These are phyloP conservation scores for Coprinopsis cinerea DNA, from an alignment of 768 basidiomycete species.

Conservation along the genomic window DNA sequence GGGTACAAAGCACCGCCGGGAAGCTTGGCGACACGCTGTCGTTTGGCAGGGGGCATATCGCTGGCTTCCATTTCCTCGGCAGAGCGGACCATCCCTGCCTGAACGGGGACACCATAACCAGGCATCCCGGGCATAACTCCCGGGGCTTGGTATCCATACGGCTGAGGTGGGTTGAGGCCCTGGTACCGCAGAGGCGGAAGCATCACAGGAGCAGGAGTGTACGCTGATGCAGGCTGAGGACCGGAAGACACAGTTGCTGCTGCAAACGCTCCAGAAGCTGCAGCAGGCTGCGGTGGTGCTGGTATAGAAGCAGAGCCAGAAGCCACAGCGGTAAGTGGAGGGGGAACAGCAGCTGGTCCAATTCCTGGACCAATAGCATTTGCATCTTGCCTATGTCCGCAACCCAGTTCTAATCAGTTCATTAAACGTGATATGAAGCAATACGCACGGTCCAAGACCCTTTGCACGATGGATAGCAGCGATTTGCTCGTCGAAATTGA, in stretches of 20 bases:
- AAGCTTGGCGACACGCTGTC: slow-evolving; percentile 80
- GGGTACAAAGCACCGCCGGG: slow-evolving; percentile 81
- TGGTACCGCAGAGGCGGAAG: slow-evolving; percentile 82
- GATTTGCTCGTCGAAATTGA: slow-evolving; percentile 97
- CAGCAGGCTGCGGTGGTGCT: slow-evolving; percentile 51
- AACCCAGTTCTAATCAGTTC: slow-evolving; percentile 12
- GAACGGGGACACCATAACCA: slow-evolving; percentile 51
- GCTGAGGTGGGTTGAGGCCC: slow-evolving; percentile 65
- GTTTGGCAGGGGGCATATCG: slow-evolving; percentile 77
- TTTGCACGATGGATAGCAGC: slow-evolving; percentile 92
- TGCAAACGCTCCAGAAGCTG: slow-evolving; percentile 47
- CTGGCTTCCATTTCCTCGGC: slow-evolving; percentile 81
- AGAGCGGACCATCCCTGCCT: slow-evolving; percentile 68
- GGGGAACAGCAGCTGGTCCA: slow-evolving; percentile 71
- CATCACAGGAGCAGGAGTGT: slow-evolving; percentile 66
- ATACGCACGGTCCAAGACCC: slow-evolving; percentile 77
- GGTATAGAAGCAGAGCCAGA: slow-evolving; percentile 71
- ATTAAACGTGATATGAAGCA: slow-evolving; percentile 5
- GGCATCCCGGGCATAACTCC: slow-evolving; percentile 48
- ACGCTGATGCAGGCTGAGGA: slow-evolving; percentile 82
- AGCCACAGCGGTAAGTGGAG: slow-evolving; percentile 59
- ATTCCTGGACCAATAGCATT: slow-evolving; percentile 86
- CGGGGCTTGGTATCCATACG: slow-evolving; percentile 69
- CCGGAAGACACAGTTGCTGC: slow-evolving; percentile 89
- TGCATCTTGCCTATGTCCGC: slow-evolving; percentile 51